Base-by-base conservation (phyloP, 768 basidiomycete species). In the Amanita phalloides region DNA sequence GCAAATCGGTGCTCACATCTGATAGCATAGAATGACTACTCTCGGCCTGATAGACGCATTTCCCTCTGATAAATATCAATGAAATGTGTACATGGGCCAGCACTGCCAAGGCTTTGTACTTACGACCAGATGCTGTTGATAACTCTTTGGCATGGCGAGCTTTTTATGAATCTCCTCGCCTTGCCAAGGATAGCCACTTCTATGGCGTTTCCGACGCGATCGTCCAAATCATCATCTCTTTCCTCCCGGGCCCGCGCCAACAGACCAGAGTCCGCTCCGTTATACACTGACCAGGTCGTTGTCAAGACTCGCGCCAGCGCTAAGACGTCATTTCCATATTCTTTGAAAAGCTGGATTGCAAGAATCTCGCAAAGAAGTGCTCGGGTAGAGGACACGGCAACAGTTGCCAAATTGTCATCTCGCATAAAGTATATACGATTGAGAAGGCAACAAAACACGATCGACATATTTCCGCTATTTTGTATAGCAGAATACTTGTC, bases 131-230 rank as follows among this genome's bases (percentile, higher is more conserved):
- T 88, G 0, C 74, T 78, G 66, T 86, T 79, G 53, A 95, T 94
- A 45, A 97, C 88, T 60, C 84, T 92, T 62, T 96, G 93, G 60
- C 86, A 92, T 1, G 90, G 79, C 0, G 87, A 80, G 57, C 82
- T 85, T 62, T 92, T 90, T 61, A 95, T 92, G 67, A 97, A 96
- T 17, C 81, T 71, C 60, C 90, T 93, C 4, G 91, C 83, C 60
- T 82, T 85, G 54, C 87, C 79, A 20, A 95, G 73, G 56, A 96
- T 93, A 3, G 93, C 93, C 73, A 91, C 74, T 64, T 97, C 93
- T 46, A 96, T 86, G 1, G 91, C 93, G 60, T 93, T 96, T 4
- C 94, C 93, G 1, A 92, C 82, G 51, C 83, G 66, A 49, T 90
- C 82, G 59, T 89, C 84, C 30, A 85, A 63, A 58, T 87, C 84